Percentiles rank a stretch among this genome's conserved stretches.
Evolutionary conservation across 179 eudicot genomes (phyloP).

Genomic region (Beta corolliflora): DNA sequence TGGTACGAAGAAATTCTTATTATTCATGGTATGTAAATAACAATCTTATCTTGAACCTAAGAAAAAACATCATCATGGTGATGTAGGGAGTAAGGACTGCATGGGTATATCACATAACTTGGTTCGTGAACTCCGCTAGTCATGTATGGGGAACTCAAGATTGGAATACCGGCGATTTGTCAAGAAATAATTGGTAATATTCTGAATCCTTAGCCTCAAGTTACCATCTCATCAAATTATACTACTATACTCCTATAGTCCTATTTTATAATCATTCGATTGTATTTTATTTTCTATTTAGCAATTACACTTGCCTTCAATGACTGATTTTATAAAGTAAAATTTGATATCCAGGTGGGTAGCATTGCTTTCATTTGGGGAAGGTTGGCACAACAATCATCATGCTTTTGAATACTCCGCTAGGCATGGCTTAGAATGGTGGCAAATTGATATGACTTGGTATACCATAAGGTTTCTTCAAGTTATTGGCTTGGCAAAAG

Average conservation of each 20-base stretch:
- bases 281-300: too few relatives aligned
- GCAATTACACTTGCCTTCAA: not conserved
- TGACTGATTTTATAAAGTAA: not conserved
- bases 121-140: conserved; percentile 82
- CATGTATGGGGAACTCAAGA: conserved; percentile 78
- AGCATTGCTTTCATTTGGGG: conserved; percentile 74
- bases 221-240: too few relatives aligned
- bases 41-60: not conserved
- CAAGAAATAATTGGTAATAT: conserved; percentile 63
- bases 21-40: too few relatives aligned
- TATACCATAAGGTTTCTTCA: conserved; percentile 59
- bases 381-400: conserved; percentile 95
- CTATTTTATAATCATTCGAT: too few relatives aligned
- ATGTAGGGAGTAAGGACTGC: conserved; percentile 71
- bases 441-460: conserved; percentile 89
- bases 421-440: conserved; percentile 83
- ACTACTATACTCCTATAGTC: too few relatives aligned
- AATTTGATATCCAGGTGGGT: conserved; percentile 58
- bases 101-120: conserved; percentile 78
- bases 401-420: conserved; percentile 86
- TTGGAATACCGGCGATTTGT: conserved; percentile 71
- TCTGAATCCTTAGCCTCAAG: not conserved
- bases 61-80: not conserved
- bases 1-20: not conserved
- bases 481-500: conserved; percentile 58